A percentile compares a stretch with the other conserved stretches of the same genome.
Conservation (phyloP, 139 green algal genomes). For the Pleodorina starrii region DNA sequence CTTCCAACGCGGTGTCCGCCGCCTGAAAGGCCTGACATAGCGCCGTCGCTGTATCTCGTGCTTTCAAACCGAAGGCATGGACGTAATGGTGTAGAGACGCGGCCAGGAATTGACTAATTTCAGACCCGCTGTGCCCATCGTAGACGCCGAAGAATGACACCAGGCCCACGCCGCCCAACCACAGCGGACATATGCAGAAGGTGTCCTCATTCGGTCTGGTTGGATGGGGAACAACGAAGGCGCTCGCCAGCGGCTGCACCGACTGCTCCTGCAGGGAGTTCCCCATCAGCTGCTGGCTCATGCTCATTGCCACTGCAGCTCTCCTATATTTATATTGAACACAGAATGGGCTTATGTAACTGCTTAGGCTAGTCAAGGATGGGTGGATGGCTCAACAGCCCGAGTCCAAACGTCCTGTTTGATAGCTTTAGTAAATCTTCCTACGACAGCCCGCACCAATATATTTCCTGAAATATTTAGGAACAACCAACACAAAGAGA, state of each 20-base stretch:
- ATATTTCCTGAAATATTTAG: too few relatives aligned
- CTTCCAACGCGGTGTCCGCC: neutral
- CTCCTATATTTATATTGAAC: too few relatives aligned
- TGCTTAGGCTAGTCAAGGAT: too few relatives aligned
- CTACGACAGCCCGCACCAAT: too few relatives aligned
- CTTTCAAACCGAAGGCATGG: neutral
- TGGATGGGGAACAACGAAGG: slow-evolving; percentile 22
- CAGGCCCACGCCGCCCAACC: neutral
- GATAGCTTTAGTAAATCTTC: too few relatives aligned
- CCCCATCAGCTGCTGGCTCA: neutral
- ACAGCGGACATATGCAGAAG: neutral
- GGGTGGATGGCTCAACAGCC: too few relatives aligned
- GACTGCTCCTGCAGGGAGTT: neutral
- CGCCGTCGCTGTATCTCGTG: neutral
- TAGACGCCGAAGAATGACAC: slow-evolving; percentile 15
- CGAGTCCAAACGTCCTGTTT: too few relatives aligned
- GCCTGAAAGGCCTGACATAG: neutral
- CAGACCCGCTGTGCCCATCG: slow-evolving; percentile 11
- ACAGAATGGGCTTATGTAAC: too few relatives aligned
- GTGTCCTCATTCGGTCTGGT: slow-evolving; percentile 22
- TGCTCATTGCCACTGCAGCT: too few relatives aligned
- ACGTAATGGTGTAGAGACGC: neutral
- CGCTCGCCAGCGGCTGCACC: neutral
- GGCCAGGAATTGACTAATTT: slow-evolving; percentile 6
- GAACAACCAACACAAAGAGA: too few relatives aligned